phyloP scores from a whole-genome alignment of 352 stramenopile genomes.

The Aphanomyces euteiches region DNA sequence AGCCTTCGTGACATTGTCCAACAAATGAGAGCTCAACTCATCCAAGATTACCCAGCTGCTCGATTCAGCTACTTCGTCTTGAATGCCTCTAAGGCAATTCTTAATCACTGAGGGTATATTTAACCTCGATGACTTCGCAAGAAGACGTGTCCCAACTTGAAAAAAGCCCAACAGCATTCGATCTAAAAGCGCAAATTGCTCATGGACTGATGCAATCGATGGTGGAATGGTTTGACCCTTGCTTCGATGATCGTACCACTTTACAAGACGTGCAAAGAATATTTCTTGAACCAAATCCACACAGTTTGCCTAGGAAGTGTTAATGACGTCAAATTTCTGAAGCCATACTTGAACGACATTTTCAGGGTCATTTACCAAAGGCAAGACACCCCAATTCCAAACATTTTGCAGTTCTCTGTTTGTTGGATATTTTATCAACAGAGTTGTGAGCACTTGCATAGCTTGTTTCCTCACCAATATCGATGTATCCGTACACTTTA shows the following conservation, averaged over 20 bases:
- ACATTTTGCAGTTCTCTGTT: constrained; percentile 69
- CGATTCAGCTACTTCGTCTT: constrained; percentile 45
- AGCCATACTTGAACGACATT: constrained; percentile 54
- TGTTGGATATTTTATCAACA: constrained; percentile 65
- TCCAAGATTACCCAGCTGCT: constrained; percentile 84
- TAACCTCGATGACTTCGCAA: constrained; percentile 64
- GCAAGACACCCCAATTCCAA: constrained; percentile 83
- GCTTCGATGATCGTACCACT: not conserved
- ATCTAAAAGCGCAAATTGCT: constrained; percentile 62
- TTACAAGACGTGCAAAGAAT: not conserved
- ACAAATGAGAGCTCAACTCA: constrained; percentile 59
- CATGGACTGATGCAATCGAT: constrained; percentile 2
- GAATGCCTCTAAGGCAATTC: constrained; percentile 61
- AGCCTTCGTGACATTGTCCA: constrained; percentile 38
- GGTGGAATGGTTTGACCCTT: not conserved
- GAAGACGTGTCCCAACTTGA: constrained; percentile 64
- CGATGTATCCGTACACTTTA: constrained; percentile 67
- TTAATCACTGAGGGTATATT: constrained; percentile 52
- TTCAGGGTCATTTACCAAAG: constrained; percentile 75
- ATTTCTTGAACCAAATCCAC: constrained; percentile 7
- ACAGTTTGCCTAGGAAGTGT: constrained; percentile 17
- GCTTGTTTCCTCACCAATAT: constrained; percentile 76
- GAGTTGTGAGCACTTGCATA: constrained; percentile 71
- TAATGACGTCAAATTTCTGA: not conserved
- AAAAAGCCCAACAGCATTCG: constrained; percentile 70